Evolutionary conservation across 352 stramenopile species (phyloP), one percentile per base, ranked within the genome.

Genomic region (Elongisporangium undulatum): DNA sequence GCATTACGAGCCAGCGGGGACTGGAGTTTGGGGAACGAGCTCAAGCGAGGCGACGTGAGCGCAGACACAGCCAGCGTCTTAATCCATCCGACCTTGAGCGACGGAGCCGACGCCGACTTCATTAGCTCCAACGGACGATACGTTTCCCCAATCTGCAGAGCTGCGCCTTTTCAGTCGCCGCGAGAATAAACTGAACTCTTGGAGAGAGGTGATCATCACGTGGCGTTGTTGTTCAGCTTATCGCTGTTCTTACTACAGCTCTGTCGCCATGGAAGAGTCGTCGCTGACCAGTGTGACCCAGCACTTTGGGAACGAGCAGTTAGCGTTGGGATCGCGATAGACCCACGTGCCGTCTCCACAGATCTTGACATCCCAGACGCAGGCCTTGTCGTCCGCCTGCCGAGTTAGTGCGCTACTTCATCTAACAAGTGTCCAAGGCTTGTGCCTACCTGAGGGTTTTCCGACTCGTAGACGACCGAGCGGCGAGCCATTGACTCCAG

Each of bases 341-440:
- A 87, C 76, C 81, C 81, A 90, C 55, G 78, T 87, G 53, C 78
- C 78, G 59, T 90, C 78, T 24, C 54, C 63, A 22, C 81, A 90
- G 38, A 90, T 69, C 51, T 75, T 78, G 53, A 89, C 59, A 57
- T 87, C 78, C 81, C 77, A 89, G 51, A 71, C 48, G 57, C 81
- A 90, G 12, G 67, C 66, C 81, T 90, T 23, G 1, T 0, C 34
- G 51, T 49, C n/a, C 13, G n/a, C 6, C 22, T 10, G 48, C 17
- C 12, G 15, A 39, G 53, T 17, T 20, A 12, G 23, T 10, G 13
- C 0, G 15, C 5, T 51, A 29, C 17, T 49, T 23, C 7, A 20
- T 59, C 23, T 41, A 10, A 22, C 3, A 15, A 41, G 39, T 22
- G 9, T 0, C 7, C 7, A 51, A 20, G 16, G 41, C 21, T 15